Conservation (phyloP, 108 stramenopile species). For the Pelagomonas calceolata region DNA sequence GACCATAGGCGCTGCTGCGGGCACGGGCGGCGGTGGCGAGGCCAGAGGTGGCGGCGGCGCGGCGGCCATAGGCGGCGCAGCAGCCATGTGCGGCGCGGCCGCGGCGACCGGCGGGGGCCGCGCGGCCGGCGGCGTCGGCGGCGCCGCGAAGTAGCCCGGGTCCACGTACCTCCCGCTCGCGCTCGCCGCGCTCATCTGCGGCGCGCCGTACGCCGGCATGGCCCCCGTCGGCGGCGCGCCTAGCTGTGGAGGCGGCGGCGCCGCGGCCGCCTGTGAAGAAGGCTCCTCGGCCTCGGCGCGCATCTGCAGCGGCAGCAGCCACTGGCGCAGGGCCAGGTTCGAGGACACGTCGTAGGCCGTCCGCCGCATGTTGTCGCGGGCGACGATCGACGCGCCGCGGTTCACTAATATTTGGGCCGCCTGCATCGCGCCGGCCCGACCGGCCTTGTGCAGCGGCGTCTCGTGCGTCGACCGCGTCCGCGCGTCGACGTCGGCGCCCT, state of each 20-base stretch:
- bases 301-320: background rate
- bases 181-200: too few relatives aligned
- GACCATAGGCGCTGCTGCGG: too few relatives aligned
- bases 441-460: slow-evolving; percentile 1
- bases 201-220: too few relatives aligned
- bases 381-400: background rate
- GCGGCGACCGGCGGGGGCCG: background rate
- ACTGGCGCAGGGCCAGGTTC: background rate
- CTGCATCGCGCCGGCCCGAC: background rate
- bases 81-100: background rate
- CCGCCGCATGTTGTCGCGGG: background rate
- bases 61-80: background rate
- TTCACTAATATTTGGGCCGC: background rate
- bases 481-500: background rate
- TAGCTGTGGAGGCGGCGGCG: too few relatives aligned
- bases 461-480: background rate
- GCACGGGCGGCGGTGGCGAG: too few relatives aligned
- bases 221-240: too few relatives aligned
- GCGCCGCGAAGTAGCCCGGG: background rate
- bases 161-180: too few relatives aligned
- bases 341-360: background rate
- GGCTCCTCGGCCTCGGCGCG: background rate
- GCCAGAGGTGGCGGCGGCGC: background rate
- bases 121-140: background rate
- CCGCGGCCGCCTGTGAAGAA: background rate